Base-by-base conservation (phyloP, 176 grass and related monocot species). In the Phoenix roebelenii region DNA sequence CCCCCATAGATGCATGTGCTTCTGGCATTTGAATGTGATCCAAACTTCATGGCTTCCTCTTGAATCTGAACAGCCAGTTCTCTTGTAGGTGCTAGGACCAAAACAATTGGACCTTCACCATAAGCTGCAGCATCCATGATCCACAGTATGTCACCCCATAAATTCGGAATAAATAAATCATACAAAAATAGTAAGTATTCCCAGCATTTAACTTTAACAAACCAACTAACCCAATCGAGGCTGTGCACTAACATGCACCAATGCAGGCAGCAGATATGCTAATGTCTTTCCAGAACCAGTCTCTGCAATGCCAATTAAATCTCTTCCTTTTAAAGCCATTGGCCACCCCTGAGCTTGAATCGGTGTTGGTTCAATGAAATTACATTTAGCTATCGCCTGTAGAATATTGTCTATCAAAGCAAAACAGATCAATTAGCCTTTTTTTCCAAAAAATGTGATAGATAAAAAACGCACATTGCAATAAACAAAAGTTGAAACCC, bases 341-440 rank as follows among this genome's bases (percentile, higher is more conserved):
- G 93, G 84, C 93, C 88, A 92, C 26, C 93, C 87, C 67, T 98
- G 93, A 71, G 93, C 83, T 51, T 98, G 93, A 64, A 98, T 98
- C 55, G 93, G 73, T 0, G 88, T 98, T 16, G 93, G 93, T 65
- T 98, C 93, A 17, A 88, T 63, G 48, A 98, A 98, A 16, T 84
- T 88, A 28, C 69, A 71, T 58, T 82, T 98, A 7, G 69, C 70
- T 70, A 98, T 88, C 2, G 65, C 68, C 83, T 92, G 87, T 69
- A 92, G 76, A 71, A 85, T 92, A 65, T 85, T 83, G 44, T 76
- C 88, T 98, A 63, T 72, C 59, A 28, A 49, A 23, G n/a, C 22
- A 62, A 54, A 60, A n/a, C 25, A 32, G 3, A 48, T 44, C 5
- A 55, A 23, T 23, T 55, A 63, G 23, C 50, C 35, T 12, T 44